A percentile compares a stretch with the other conserved stretches of the same genome.
These are phyloP conservation scores for Pachyrhizus erosus DNA, from an alignment of 306 rosid species.

Conservation along the genomic window DNA sequence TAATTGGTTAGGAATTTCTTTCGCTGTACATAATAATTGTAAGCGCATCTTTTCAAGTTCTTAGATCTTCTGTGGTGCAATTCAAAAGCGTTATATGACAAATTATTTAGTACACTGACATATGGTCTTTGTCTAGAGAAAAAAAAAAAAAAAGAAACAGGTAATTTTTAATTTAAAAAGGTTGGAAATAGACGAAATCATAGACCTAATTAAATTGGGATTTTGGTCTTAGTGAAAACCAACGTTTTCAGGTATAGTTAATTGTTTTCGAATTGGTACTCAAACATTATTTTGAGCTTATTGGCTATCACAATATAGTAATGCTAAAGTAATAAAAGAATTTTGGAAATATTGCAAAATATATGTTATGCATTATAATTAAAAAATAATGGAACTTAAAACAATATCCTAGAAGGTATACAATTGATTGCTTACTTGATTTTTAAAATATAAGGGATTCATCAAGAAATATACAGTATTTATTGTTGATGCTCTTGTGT, in stretches of 20 bases:
- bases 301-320: no score
- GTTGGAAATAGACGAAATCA: not conserved
- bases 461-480: no score
- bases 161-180: not conserved
- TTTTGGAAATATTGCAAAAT: no score
- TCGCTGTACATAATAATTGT: not conserved
- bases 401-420: no score
- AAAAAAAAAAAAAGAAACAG: not conserved
- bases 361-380: no score
- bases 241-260: not conserved
- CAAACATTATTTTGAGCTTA: no score
- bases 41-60: not conserved
- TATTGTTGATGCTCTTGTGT: no score
- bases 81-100: not conserved
- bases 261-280: not conserved
- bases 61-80: no score
- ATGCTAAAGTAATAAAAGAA: no score
- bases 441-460: no score
- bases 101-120: not conserved
- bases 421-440: no score
- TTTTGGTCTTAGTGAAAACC: not conserved
- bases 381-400: no score
- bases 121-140: not conserved
- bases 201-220: not conserved
- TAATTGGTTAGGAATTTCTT: not conserved